Evolutionary conservation across 2,329 filamentous ascomycete species (phyloP).

Genomic region (Blastomyces percursus): DNA sequence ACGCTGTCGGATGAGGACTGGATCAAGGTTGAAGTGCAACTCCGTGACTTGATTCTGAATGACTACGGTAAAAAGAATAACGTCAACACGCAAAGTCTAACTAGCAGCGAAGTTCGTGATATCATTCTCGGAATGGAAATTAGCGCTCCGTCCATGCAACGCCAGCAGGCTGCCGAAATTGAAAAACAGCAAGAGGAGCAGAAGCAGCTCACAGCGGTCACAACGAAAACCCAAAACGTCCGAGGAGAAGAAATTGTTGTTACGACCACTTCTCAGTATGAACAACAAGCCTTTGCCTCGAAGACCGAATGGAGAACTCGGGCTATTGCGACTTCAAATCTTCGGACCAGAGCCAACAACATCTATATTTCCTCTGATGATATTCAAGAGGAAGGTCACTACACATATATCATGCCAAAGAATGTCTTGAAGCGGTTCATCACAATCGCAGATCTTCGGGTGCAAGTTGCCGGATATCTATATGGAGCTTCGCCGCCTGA

Average conservation of each 20-base stretch:
- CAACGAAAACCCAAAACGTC: constrained; percentile 95
- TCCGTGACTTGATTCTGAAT: constrained; percentile 91
- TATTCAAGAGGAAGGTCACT: constrained; percentile 72
- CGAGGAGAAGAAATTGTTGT: constrained; percentile 97
- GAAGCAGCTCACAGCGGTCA: constrained; percentile 90
- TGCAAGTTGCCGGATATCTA: constrained; percentile 91
- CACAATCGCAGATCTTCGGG: constrained; percentile 87
- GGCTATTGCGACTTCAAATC: constrained; percentile 90
- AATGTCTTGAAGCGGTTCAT: constrained; percentile 98
- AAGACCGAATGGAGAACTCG: constrained; percentile 98
- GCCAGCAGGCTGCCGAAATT: constrained; percentile 95
- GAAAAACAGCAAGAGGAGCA: constrained; percentile 98
- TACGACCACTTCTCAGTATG: constrained; percentile 94
- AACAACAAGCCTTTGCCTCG: constrained; percentile 93
- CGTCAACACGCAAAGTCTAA: constrained; percentile 94
- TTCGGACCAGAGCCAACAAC: constrained; percentile 89
- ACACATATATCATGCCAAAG: constrained; percentile 98
- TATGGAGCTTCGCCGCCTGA: constrained; percentile 88
- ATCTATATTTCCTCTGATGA: constrained; percentile 98
- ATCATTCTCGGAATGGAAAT: constrained; percentile 99
- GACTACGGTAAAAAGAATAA: constrained; percentile 99
- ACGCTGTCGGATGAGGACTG: constrained; percentile 89
- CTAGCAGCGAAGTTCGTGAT: constrained; percentile 91
- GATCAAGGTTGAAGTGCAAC: constrained; percentile 98
- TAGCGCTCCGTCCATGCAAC: constrained; percentile 91